Percentiles rank a stretch among this genome's conserved stretches.
phyloP scores from a whole-genome alignment of 2,329 filamentous ascomycete genomes.

The Cladosporium sp. region DNA sequence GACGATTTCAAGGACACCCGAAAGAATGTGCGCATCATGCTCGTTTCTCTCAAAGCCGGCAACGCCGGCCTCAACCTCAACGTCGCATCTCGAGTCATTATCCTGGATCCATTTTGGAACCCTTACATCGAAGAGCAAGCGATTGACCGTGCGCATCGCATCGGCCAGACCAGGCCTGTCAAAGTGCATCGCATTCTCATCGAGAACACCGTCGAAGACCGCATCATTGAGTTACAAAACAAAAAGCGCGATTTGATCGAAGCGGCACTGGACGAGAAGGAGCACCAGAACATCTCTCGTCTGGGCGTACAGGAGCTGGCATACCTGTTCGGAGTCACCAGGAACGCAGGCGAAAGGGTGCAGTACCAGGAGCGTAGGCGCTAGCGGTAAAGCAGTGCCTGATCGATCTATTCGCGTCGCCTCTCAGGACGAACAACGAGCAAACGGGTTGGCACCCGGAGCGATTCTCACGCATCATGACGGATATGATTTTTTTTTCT shows the following conservation, averaged over 20 bases:
- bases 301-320: constrained; percentile 63
- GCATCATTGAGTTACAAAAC: constrained; percentile 74
- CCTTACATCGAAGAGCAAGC: constrained; percentile 90
- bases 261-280: constrained; percentile 72
- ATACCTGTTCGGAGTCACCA: constrained; percentile 57
- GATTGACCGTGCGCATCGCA: constrained; percentile 81
- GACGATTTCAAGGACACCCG: constrained; percentile 60
- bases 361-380: constrained; percentile 17
- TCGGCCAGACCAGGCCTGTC: constrained; percentile 71
- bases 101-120: constrained; percentile 93
- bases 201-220: constrained; percentile 75
- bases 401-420: too few species aligned
- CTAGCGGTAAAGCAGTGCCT: not conserved
- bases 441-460: not conserved
- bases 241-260: constrained; percentile 73
- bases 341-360: constrained; percentile 21
- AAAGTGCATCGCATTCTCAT: constrained; percentile 76
- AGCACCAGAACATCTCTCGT: constrained; percentile 60
- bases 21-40: constrained; percentile 59
- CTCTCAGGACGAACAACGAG: too few species aligned
- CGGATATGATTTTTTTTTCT: not conserved
- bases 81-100: constrained; percentile 76
- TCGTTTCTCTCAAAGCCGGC: constrained; percentile 74
- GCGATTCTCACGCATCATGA: not conserved
- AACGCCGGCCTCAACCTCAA: constrained; percentile 85